Evolutionary conservation across 176 grass and related monocot species (phyloP).

Genomic region (Rhynchospora pubera): DNA sequence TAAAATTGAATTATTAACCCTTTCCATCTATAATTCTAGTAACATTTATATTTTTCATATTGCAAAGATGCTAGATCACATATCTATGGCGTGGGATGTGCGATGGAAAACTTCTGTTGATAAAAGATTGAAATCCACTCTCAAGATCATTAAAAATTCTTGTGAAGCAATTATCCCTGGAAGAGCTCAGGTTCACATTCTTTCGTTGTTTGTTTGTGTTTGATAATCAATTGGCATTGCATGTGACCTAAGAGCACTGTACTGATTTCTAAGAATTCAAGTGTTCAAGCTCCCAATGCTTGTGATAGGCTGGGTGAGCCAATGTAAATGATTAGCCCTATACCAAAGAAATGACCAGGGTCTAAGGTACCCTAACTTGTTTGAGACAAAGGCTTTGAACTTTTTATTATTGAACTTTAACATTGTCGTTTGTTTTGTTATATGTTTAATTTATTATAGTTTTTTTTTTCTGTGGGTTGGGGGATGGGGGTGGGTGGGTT

Average conservation of each 20-base stretch:
- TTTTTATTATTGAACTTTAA: background rate
- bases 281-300: no score
- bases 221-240: background rate
- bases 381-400: no score
- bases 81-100: conserved; percentile 62
- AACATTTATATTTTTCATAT: conserved; percentile 17
- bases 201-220: background rate
- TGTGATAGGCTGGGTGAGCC: no score
- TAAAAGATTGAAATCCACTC: conserved; percentile 31
- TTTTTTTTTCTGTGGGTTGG: background rate
- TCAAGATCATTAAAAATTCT: conserved; percentile 25
- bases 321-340: no score
- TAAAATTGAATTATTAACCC: background rate
- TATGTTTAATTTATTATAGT: background rate
- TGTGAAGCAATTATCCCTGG: conserved; percentile 43
- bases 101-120: conserved; percentile 48
- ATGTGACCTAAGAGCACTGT: no score
- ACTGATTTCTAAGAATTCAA: no score
- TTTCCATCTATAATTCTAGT: conserved; percentile 8
- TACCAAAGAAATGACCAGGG: no score
- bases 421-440: background rate
- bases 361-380: no score
- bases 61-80: conserved; percentile 83
- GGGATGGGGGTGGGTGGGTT: no score
- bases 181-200: conserved; percentile 45